Evolutionary conservation across 73 alveolate genomes (phyloP).

Genomic region (Uronychia setigera): DNA sequence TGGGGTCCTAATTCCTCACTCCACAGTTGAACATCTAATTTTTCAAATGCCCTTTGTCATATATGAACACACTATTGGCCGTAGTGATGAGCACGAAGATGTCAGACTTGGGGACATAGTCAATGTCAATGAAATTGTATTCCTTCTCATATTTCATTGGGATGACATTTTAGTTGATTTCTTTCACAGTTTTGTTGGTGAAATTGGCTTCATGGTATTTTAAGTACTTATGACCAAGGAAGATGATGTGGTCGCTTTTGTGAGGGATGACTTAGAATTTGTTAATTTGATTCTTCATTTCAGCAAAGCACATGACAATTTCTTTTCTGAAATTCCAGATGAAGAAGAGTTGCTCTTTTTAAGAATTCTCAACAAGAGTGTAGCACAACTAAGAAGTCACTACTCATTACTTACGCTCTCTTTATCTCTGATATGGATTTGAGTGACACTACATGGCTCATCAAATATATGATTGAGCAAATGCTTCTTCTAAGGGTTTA

Average conservation of each 20-base stretch:
- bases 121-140: conserved; percentile 52
- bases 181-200: conserved; percentile 52
- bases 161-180: conserved; percentile 33
- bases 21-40: conserved; percentile 16
- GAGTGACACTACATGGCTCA: conserved; percentile 42
- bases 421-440: conserved; percentile 47
- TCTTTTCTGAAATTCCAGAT: conserved; percentile 63
- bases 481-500: conserved; percentile 25
- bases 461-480: conserved; percentile 40
- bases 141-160: conserved; percentile 69
- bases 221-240: conserved; percentile 42
- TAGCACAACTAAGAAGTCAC: conserved; percentile 16
- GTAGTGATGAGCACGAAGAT: conserved; percentile 42
- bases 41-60: conserved; percentile 31
- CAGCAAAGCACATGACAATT: conserved; percentile 26
- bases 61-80: conserved; percentile 25
- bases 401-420: conserved; percentile 24
- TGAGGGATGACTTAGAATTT: conserved; percentile 45
- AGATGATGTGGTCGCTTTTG: conserved; percentile 35
- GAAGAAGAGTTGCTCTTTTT: conserved; percentile 45
- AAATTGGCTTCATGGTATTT: conserved; percentile 57
- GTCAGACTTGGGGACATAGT: conserved; percentile 40
- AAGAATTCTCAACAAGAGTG: conserved; percentile 30
- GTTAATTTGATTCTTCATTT: conserved; percentile 31
- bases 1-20: conserved; percentile 16